Evolutionary conservation across 345 rosid genomes (phyloP).

Genomic region (Linum tenue): DNA sequence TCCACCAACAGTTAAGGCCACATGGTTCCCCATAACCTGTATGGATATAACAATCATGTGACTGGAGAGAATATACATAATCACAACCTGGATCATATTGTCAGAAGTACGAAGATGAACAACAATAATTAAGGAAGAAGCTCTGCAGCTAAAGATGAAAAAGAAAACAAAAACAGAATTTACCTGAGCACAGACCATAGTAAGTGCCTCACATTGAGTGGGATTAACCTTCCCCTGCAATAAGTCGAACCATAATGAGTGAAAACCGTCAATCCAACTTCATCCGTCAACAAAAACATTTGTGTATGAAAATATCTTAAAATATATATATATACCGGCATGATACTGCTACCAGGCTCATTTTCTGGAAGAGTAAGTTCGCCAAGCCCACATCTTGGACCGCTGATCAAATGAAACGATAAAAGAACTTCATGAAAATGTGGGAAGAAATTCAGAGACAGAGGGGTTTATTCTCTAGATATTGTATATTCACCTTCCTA

Average conservation of each 20-base stretch:
- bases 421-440: conserved; percentile 18
- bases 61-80: not conserved
- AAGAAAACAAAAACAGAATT: conserved; percentile 17
- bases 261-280: not conserved
- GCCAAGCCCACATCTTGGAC: conserved; percentile 97
- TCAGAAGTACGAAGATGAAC: not conserved
- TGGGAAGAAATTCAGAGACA: conserved; percentile 9
- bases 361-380: conserved; percentile 98
- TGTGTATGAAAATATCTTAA: not conserved
- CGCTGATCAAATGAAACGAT: conserved; percentile 33
- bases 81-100: not conserved
- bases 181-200: conserved; percentile 99
- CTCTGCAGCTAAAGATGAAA: not conserved
- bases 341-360: conserved; percentile 98
- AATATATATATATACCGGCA: conserved; percentile 64
- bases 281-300: not conserved
- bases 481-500: conserved; percentile 53
- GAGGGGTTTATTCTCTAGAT: too few species aligned
- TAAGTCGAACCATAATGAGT: conserved; percentile 12
- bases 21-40: conserved; percentile 95
- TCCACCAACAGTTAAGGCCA: conserved; percentile 83
- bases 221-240: conserved; percentile 97
- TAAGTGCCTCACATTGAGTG: conserved; percentile 95
- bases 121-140: not conserved
- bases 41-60: not conserved